Conservation (phyloP, 2,329 filamentous ascomycete species). For the Aureobasidium sp. region DNA sequence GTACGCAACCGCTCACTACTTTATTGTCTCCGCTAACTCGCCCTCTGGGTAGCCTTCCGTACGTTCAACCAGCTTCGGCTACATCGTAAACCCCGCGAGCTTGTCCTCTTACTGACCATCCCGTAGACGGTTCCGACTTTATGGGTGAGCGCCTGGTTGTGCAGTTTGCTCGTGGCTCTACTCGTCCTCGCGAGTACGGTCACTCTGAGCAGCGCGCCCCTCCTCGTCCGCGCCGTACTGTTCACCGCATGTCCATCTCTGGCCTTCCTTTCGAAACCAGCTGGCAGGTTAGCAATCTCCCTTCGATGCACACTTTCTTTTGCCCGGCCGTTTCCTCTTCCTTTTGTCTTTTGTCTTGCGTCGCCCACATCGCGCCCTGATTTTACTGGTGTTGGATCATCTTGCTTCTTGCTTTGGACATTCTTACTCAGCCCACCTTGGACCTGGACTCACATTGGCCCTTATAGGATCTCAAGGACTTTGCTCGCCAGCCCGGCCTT, state of each 20-base stretch:
- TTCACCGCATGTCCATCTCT: slow-evolving; percentile 94
- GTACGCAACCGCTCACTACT: slow-evolving; percentile 10
- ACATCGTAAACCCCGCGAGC: background rate
- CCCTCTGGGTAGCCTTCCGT: slow-evolving; percentile 47
- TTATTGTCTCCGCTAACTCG: slow-evolving; percentile 15
- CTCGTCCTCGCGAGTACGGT: slow-evolving; percentile 47
- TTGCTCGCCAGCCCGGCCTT: slow-evolving; percentile 90
- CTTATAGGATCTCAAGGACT: slow-evolving; percentile 98
- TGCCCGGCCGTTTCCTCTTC: background rate
- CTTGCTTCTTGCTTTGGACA: slow-evolving; percentile 22
- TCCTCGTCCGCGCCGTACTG: slow-evolving; percentile 83
- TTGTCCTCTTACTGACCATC: background rate
- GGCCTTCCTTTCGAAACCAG: slow-evolving; percentile 97
- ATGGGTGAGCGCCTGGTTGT: slow-evolving; percentile 97
- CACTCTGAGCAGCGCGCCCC: slow-evolving; percentile 41
- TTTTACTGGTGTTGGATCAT: background rate
- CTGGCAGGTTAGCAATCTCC: slow-evolving; percentile 89
- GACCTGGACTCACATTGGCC: slow-evolving; percentile 67
- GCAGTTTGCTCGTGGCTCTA: slow-evolving; percentile 88
- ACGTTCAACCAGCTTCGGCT: slow-evolving; percentile 30
- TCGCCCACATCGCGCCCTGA: slow-evolving; percentile 2
- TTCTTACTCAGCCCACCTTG: slow-evolving; percentile 33
- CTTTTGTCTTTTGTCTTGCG: slow-evolving; percentile 2
- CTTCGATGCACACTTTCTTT: slow-evolving; percentile 13
- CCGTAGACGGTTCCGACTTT: slow-evolving; percentile 89